These are phyloP conservation scores for Simplicillium sp. DNA, from an alignment of 2,329 filamentous ascomycete species.

Conservation along the genomic window DNA sequence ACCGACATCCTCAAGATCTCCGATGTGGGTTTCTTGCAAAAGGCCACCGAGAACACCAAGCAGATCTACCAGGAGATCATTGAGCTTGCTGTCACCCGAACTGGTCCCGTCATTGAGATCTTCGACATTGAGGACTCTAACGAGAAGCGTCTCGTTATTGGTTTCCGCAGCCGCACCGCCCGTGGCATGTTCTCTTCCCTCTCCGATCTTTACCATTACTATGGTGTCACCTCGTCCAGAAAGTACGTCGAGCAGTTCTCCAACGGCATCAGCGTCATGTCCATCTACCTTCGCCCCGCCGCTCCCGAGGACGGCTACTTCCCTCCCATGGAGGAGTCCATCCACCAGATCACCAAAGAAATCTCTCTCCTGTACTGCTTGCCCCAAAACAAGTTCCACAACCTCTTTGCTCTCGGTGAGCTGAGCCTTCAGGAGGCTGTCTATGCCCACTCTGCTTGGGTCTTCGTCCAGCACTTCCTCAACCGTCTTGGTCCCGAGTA, in stretches of 20 bases:
- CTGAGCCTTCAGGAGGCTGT: conserved; percentile 94
- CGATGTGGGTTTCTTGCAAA: conserved; percentile 88
- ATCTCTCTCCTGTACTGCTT: conserved; percentile 95
- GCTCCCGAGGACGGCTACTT: conserved; percentile 44
- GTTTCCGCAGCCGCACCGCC: conserved; percentile 88
- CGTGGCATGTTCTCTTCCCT: conserved; percentile 90
- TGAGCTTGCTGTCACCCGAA: conserved; percentile 70
- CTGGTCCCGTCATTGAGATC: conserved; percentile 93
- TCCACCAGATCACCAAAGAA: conserved; percentile 98
- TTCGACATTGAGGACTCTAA: conserved; percentile 87
- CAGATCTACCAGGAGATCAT: conserved; percentile 94
- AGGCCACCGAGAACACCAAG: conserved; percentile 93
- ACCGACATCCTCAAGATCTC: conserved; percentile 86
- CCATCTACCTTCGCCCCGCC: conserved; percentile 78
- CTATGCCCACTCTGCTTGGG: conserved; percentile 95
- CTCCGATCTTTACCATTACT: conserved; percentile 97
- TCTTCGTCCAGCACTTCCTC: conserved; percentile 95
- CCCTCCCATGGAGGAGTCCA: conserved; percentile 85
- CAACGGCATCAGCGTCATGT: conserved; percentile 96
- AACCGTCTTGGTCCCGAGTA: conserved; percentile 93
- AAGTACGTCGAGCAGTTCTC: conserved; percentile 99
- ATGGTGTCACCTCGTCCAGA: conserved; percentile 87
- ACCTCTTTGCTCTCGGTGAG: conserved; percentile 74
- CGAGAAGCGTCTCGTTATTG: conserved; percentile 90
- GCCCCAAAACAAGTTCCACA: conserved; percentile 92